Base-by-base conservation (phyloP, 2,329 filamentous ascomycete species). In the Cladosporium velox region DNA sequence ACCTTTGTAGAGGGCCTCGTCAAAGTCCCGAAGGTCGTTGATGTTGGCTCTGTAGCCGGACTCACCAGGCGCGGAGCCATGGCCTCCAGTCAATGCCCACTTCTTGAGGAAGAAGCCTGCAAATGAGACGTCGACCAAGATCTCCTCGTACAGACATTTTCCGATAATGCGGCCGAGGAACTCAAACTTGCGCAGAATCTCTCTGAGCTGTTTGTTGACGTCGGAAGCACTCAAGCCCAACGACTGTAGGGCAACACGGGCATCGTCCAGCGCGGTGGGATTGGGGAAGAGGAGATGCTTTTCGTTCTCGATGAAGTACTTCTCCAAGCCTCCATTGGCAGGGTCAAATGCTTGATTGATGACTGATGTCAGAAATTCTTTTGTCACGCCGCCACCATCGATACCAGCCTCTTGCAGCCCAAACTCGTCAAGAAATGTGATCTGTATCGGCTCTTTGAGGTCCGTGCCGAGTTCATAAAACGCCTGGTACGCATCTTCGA, bases 131-230 rank as follows among this genome's bases (percentile, higher is more conserved):
- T 99, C 93, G 57, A 98, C 89, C 3, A 99, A 84, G 54, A 99
- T 98, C 0, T 93, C 93, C 80, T 99, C 95, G 75, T 99, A 99
- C 74, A 99, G 83, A 78, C 95, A 99, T 77, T 99, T 99, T 12
- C 95, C 95, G 30, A 99, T 89, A 32, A 99, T 87, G 3, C 95
- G 90, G 1, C 95, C 95, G 0, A 98, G 83, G 71, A 99, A 99
- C 74, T 98, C 93, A 75, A 92, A 98, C 15, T 89, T 87, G 68
- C 86, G 86, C 5, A 95, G 81, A 18, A 95, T 78, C 32, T 72
- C 57, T 21, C 66, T 26, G 26, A 59, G 12, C 8, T 62, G 30
- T 4, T 32, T 24, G 24, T 38, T 35, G 35, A 63, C 38, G 7
- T 66, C 34, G 2, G 41, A 21, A 8, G 49, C 11, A 15, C 54